Percentiles rank a stretch among this genome's conserved stretches.
These are phyloP conservation scores for Talaromyces funiculosus DNA, from an alignment of 2,329 filamentous ascomycete genomes.

Conservation along the genomic window DNA sequence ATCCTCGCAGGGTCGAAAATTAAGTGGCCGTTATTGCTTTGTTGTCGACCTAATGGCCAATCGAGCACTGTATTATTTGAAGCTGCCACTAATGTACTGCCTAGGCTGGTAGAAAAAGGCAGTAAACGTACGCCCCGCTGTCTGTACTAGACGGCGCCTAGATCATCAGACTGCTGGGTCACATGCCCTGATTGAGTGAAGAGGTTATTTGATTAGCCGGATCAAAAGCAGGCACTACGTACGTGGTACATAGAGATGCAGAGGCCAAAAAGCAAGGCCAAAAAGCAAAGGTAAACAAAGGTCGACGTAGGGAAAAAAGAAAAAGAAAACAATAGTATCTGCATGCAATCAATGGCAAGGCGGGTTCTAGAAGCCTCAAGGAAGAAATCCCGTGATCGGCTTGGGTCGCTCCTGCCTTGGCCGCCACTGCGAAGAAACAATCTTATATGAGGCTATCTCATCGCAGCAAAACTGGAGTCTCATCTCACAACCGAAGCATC, in stretches of 20 bases:
- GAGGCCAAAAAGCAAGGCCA: not conserved
- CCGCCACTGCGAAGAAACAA: not conserved
- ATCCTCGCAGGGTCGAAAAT: not conserved
- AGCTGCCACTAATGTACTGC: not conserved
- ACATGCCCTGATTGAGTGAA: not conserved
- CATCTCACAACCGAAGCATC: not conserved
- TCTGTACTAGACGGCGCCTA: not conserved
- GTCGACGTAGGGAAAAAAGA: not conserved
- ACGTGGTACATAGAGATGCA: not conserved
- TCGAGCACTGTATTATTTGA: not conserved
- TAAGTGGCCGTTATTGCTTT: not conserved
- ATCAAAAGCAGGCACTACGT: not conserved
- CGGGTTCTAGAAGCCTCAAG: not conserved
- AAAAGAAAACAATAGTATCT: not conserved
- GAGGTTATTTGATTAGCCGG: not conserved
- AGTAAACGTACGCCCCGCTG: not conserved
- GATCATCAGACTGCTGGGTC: not conserved
- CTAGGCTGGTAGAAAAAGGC: not conserved
- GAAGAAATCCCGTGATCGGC: not conserved
- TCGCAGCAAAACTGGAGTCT: not conserved
- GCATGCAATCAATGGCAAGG: not conserved
- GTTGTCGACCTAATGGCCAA: constrained; percentile 7
- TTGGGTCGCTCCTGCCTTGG: not conserved
- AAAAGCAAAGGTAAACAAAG: not conserved
- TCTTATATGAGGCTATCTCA: not conserved